Conservation (phyloP, 495 filamentous ascomycete species). For the Acidiella bohemica region DNA sequence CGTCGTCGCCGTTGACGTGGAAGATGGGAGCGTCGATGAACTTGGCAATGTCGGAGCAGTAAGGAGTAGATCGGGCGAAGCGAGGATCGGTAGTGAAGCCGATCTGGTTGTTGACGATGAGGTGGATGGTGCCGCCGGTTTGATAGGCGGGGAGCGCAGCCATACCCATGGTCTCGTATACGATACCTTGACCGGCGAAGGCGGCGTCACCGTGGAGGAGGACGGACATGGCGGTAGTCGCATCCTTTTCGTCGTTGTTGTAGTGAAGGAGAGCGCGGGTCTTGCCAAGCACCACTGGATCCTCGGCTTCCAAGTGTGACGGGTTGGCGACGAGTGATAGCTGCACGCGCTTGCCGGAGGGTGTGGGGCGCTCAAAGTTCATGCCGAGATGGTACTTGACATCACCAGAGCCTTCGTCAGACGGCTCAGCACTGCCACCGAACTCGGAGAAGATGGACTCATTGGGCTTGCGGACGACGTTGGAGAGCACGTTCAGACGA, state of each 20-base stretch:
- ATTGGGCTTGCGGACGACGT: constrained; percentile 96
- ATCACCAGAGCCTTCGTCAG: constrained; percentile 93
- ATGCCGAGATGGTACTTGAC: constrained; percentile 99
- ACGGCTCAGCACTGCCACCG: constrained; percentile 70
- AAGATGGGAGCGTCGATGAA: constrained; percentile 96
- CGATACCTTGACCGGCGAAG: constrained; percentile 88
- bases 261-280: constrained; percentile 97
- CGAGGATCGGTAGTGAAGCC: constrained; percentile 99
- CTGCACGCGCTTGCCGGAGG: constrained; percentile 96
- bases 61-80: constrained; percentile 90
- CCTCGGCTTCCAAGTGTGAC: constrained; percentile 95
- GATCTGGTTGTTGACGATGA: constrained; percentile 99
- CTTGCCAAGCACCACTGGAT: constrained; percentile 95
- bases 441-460: constrained; percentile 99
- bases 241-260: constrained; percentile 85
- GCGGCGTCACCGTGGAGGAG: constrained; percentile 94
- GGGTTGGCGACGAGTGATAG: constrained; percentile 96
- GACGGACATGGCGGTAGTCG: constrained; percentile 84
- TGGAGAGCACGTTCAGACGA: constrained; percentile 93
- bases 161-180: constrained; percentile 98
- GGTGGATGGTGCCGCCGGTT: constrained; percentile 91
- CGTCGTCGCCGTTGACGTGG: constrained; percentile 97
- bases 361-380: constrained; percentile 98
- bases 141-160: constrained; percentile 88
- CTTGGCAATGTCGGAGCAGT: constrained; percentile 98